Evolutionary conservation across 2,329 filamentous ascomycete species (phyloP).

Genomic region (Westerdykella ornata): DNA sequence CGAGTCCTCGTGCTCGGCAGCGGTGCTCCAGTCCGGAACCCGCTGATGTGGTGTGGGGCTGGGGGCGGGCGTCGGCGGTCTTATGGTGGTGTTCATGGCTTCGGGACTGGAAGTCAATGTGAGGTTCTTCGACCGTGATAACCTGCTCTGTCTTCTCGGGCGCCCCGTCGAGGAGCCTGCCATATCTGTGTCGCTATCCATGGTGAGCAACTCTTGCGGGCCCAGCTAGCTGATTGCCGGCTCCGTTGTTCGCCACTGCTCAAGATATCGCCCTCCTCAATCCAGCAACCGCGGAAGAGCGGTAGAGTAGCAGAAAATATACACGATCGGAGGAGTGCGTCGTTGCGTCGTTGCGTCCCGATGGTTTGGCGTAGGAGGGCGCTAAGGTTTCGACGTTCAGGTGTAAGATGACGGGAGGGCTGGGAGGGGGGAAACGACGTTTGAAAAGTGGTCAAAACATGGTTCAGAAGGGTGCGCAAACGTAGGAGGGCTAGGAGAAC

Average conservation of each 20-base stretch:
- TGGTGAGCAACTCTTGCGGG: not conserved
- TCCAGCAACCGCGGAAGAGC: no score
- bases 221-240: not conserved
- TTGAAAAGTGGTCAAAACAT: no score
- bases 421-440: no score
- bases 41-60: conserved; percentile 58
- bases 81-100: not conserved
- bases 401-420: no score
- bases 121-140: conserved; percentile 30
- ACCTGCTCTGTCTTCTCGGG: conserved; percentile 34
- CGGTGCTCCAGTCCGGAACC: conserved; percentile 67
- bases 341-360: no score
- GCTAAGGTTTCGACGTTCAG: no score
- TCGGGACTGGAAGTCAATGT: not conserved
- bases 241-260: no score
- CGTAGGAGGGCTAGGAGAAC: conserved; percentile 43
- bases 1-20: conserved; percentile 73
- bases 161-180: conserved; percentile 26
- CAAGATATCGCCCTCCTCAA: no score
- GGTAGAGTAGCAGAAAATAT: no score
- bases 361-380: no score
- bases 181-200: conserved; percentile 34
- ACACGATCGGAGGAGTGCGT: no score
- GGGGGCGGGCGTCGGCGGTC: conserved; percentile 59
- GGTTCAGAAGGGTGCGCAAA: no score